Conservation (phyloP, 179 eudicot genomes). For the Actinidia arguta region DNA sequence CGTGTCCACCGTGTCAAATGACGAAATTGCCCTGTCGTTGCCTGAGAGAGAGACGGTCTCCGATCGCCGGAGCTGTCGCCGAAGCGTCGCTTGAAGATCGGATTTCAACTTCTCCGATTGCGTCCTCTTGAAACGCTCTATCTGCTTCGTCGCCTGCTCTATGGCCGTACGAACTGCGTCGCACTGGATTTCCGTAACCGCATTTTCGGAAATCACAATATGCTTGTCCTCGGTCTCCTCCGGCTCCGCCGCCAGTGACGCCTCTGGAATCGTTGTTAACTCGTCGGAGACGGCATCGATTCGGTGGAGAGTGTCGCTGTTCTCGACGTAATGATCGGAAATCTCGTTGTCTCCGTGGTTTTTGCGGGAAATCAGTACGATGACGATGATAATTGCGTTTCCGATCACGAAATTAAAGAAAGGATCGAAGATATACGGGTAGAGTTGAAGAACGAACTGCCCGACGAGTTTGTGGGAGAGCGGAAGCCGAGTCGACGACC, state of each 20-base stretch:
- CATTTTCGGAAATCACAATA: slow-evolving; percentile 17
- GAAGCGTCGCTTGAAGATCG: slow-evolving; percentile 23
- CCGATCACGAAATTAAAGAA: slow-evolving; percentile 67
- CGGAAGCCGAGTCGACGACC: slow-evolving; percentile 54
- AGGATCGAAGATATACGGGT: slow-evolving; percentile 43
- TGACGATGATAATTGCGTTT: slow-evolving; percentile 54
- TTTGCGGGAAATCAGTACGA: slow-evolving; percentile 36
- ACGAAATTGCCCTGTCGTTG: slow-evolving; percentile 14
- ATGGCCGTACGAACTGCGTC: slow-evolving; percentile 30
- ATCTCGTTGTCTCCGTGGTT: slow-evolving; percentile 11
- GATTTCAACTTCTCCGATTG: slow-evolving; percentile 38
- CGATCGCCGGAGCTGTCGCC: slow-evolving; percentile 54
- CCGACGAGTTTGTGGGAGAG: slow-evolving; percentile 26
- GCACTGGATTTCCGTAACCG: slow-evolving; percentile 16
- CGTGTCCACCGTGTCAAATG: slow-evolving; percentile 41
- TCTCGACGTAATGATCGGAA: slow-evolving; percentile 18
- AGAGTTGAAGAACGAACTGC: slow-evolving; percentile 26
- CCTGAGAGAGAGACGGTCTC: slow-evolving; percentile 37
- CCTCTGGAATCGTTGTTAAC: neutral
- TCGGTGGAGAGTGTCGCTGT: slow-evolving; percentile 3
- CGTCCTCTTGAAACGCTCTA: slow-evolving; percentile 49
- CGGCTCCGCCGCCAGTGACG: slow-evolving; percentile 4
- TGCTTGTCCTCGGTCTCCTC: slow-evolving; percentile 19
- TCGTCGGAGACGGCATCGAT: neutral
- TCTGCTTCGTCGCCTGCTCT: slow-evolving; percentile 35